These are phyloP conservation scores for Trametes elegans DNA, from an alignment of 768 basidiomycete species.

Conservation along the genomic window DNA sequence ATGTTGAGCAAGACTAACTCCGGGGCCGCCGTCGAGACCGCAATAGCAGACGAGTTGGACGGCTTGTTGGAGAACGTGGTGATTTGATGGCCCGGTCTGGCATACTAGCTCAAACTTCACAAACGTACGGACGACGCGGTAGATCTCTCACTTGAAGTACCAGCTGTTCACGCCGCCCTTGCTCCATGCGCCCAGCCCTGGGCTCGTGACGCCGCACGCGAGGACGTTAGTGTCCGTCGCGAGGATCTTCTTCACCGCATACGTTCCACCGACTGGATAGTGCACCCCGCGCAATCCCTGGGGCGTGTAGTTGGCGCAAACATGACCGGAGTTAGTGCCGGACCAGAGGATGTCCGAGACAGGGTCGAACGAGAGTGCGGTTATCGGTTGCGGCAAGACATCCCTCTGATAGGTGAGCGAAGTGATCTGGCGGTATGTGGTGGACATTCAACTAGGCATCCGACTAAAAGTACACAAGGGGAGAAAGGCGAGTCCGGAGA, in stretches of 20 bases:
- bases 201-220: constrained; percentile 55
- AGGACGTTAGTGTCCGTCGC: constrained; percentile 79
- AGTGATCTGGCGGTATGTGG: constrained; percentile 14
- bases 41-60: constrained; percentile 53
- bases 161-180: constrained; percentile 87
- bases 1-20: constrained; percentile 73
- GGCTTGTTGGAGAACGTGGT: constrained; percentile 44
- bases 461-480: not conserved
- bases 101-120: not conserved
- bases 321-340: constrained; percentile 68
- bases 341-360: constrained; percentile 89
- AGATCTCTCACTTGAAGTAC: constrained; percentile 59
- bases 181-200: constrained; percentile 75
- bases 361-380: constrained; percentile 85
- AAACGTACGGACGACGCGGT: constrained; percentile 23
- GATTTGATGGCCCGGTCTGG: constrained; percentile 34
- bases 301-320: constrained; percentile 65
- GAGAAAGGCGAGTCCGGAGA: not conserved
- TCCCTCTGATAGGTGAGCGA: constrained; percentile 20
- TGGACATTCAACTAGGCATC: constrained; percentile 17
- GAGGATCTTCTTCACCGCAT: constrained; percentile 69
- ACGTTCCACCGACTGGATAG: constrained; percentile 68
- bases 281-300: constrained; percentile 66
- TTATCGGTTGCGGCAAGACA: constrained; percentile 42
- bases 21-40: constrained; percentile 54